These are phyloP conservation scores for Emergomyces orientalis DNA, from an alignment of 2,329 filamentous ascomycete species.

Conservation along the genomic window DNA sequence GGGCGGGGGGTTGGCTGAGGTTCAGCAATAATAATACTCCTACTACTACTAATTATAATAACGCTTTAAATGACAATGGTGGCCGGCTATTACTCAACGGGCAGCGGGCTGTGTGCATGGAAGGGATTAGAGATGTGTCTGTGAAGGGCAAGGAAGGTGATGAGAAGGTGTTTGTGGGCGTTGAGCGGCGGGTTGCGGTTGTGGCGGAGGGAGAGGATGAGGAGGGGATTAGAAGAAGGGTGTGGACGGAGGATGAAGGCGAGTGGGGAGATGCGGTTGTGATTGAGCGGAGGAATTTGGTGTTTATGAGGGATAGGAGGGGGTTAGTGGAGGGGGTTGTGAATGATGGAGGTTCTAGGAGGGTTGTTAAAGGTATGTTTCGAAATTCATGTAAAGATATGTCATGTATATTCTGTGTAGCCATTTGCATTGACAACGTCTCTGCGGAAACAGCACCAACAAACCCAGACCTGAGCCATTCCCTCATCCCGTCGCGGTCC, in stretches of 20 bases:
- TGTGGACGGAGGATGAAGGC: conserved; percentile 38
- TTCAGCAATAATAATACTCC: conserved; percentile 33
- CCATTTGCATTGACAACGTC: conserved; percentile 16
- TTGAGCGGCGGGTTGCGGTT: conserved; percentile 45
- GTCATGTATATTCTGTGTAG: no score
- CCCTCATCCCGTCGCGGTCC: conserved; percentile 55
- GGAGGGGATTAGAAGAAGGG: conserved; percentile 28
- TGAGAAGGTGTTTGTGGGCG: conserved; percentile 51
- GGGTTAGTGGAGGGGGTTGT: conserved; percentile 31
- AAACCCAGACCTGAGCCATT: conserved; percentile 47
- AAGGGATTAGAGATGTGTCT: conserved; percentile 40
- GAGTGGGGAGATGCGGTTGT: conserved; percentile 38
- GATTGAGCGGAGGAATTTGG: conserved; percentile 52
- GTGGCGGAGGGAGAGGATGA: conserved; percentile 31
- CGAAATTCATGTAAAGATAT: not conserved
- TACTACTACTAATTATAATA: not conserved
- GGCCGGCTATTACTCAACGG: conserved; percentile 26
- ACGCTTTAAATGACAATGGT: not conserved
- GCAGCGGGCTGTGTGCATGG: conserved; percentile 35
- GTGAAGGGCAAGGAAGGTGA: conserved; percentile 45
- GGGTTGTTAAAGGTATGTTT: conserved; percentile 30
- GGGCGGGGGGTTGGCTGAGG: conserved; percentile 68
- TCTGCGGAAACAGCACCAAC: conserved; percentile 34
- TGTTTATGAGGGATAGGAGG: conserved; percentile 51
- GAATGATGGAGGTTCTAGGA: conserved; percentile 20